phyloP scores from a whole-genome alignment of 2,329 filamentous ascomycete genomes.

The Tolypocladium album region DNA sequence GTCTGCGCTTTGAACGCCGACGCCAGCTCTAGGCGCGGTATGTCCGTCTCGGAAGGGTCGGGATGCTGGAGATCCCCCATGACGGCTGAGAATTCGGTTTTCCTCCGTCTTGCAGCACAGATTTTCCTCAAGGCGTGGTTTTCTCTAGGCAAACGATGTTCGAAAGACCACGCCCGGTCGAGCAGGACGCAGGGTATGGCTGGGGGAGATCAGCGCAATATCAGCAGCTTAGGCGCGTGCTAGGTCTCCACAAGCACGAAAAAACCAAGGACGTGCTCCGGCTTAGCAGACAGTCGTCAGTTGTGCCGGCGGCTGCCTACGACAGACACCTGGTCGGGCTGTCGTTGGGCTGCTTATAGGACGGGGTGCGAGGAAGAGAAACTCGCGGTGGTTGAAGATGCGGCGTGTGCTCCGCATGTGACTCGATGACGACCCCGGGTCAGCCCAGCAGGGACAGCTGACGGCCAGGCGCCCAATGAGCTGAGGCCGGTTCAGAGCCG shows the following conservation, averaged over 20 bases:
- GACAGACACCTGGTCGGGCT: neutral
- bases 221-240: neutral
- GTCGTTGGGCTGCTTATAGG: neutral
- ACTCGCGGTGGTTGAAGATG: neutral
- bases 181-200: neutral
- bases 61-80: slow-evolving; percentile 15
- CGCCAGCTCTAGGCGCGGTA: slow-evolving; percentile 5
- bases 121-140: neutral
- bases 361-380: neutral
- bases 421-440: neutral
- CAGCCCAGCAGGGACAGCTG: neutral
- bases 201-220: neutral
- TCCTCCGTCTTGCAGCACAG: neutral
- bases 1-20: slow-evolving; percentile 1
- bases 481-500: neutral
- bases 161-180: neutral
- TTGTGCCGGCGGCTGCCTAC: neutral
- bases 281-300: neutral
- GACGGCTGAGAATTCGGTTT: neutral
- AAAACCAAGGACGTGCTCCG: neutral
- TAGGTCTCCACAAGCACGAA: neutral
- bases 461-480: neutral
- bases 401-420: neutral
- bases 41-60: slow-evolving; percentile 11
- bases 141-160: neutral